These are phyloP conservation scores for Piper betle DNA, from an alignment of 164 flowering plant species.

Conservation along the genomic window DNA sequence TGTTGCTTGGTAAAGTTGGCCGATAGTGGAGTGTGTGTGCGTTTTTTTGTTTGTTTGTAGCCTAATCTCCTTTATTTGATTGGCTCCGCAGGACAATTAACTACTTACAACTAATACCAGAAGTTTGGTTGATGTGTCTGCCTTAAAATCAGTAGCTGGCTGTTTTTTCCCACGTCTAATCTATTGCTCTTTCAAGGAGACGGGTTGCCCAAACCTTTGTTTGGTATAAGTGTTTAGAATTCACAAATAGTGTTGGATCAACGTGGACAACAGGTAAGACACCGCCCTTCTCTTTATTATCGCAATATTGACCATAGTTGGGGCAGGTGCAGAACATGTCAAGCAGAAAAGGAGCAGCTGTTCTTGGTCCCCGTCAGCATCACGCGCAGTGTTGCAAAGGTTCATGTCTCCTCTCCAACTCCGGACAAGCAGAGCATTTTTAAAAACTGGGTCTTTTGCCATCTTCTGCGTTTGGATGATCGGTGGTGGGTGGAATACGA, in stretches of 20 bases:
- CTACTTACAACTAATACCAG: neutral
- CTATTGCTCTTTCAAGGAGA: neutral
- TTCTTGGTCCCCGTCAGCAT: neutral
- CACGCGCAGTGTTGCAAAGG: neutral
- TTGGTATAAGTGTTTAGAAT: neutral
- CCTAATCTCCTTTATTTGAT: neutral
- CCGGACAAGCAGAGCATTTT: too few species aligned
- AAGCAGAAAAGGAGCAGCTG: neutral
- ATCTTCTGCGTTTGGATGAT: too few species aligned
- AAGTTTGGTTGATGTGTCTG: neutral
- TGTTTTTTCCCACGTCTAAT: neutral
- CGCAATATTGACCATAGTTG: neutral
- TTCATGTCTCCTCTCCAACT: neutral
- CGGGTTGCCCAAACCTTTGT: neutral
- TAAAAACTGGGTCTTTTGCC: too few species aligned
- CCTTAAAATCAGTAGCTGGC: neutral
- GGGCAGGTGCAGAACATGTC: neutral
- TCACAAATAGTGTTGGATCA: neutral
- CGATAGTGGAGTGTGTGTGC: neutral
- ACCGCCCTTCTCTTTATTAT: neutral
- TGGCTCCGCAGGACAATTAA: neutral
- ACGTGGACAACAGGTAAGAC: neutral
- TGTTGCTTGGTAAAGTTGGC: neutral
- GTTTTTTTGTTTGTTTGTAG: neutral
- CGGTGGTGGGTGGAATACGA: too few species aligned